These are phyloP conservation scores for Emericellopsis atlantica DNA, from an alignment of 2,329 filamentous ascomycete species.

Conservation along the genomic window DNA sequence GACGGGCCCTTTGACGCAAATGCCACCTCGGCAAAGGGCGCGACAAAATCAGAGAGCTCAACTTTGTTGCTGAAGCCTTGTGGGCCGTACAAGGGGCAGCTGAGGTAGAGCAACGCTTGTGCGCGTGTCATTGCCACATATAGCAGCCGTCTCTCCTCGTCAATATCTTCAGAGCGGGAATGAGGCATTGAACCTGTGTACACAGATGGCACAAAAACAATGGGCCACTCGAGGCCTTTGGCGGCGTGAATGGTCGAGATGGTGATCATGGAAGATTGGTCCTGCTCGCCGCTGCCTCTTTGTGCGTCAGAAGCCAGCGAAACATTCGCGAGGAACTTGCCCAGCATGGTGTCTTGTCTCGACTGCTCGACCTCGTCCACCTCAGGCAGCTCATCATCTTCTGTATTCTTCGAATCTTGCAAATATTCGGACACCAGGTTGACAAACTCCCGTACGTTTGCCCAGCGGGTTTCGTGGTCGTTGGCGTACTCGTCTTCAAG, in stretches of 20 bases:
- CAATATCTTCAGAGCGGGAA: slow-evolving; percentile 67
- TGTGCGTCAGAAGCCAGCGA: slow-evolving; percentile 73
- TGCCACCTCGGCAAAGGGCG: slow-evolving; percentile 24
- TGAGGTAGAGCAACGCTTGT: slow-evolving; percentile 75
- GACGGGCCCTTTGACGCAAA: slow-evolving; percentile 55
- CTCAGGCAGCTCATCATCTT: slow-evolving; percentile 46
- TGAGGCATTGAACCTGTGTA: slow-evolving; percentile 90
- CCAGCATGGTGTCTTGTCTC: slow-evolving; percentile 50
- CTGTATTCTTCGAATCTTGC: slow-evolving; percentile 24
- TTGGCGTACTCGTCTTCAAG: slow-evolving; percentile 59
- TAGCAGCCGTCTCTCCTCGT: slow-evolving; percentile 78
- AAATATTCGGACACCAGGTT: slow-evolving; percentile 63
- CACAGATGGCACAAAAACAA: slow-evolving; percentile 83
- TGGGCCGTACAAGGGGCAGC: slow-evolving; percentile 59
- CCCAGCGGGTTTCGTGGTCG: slow-evolving; percentile 69
- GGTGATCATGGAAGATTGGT: slow-evolving; percentile 55
- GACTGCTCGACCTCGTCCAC: slow-evolving; percentile 62
- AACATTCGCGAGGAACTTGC: slow-evolving; percentile 80
- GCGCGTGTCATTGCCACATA: slow-evolving; percentile 97
- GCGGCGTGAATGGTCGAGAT: slow-evolving; percentile 95
- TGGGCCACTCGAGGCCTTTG: slow-evolving; percentile 92
- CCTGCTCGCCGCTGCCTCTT: slow-evolving; percentile 43
- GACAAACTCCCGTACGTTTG: slow-evolving; percentile 82
- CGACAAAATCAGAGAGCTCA: slow-evolving; percentile 61
- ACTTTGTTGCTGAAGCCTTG: slow-evolving; percentile 44